Conservation (phyloP, 2,329 filamentous ascomycete genomes). For the Zalaria sp. region DNA sequence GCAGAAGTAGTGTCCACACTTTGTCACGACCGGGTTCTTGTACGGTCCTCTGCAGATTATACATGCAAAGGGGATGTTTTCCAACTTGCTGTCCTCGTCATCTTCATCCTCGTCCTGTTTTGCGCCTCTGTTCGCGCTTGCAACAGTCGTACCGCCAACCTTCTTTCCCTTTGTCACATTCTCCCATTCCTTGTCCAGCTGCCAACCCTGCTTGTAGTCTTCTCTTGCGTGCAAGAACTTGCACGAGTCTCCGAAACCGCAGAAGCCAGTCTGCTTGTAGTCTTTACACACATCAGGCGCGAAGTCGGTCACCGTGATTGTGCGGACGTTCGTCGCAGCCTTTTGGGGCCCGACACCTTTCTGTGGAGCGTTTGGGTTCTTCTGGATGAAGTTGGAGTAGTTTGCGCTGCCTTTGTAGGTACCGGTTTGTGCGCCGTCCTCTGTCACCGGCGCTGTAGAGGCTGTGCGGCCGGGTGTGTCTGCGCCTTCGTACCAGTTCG, state of each 20-base stretch:
- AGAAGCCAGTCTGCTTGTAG: constrained; percentile 67
- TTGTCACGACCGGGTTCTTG: constrained; percentile 67
- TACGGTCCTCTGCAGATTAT: constrained; percentile 73
- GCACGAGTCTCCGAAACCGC: constrained; percentile 64
- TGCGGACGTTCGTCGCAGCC: constrained; percentile 76
- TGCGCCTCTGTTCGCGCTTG: constrained; percentile 40
- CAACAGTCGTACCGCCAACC: constrained; percentile 36
- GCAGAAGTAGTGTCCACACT: constrained; percentile 94
- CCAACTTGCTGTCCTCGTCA: constrained; percentile 57
- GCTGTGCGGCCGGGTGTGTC: constrained; percentile 1
- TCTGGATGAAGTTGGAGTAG: constrained; percentile 61
- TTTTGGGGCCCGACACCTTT: constrained; percentile 74
- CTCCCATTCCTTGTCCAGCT: constrained; percentile 91
- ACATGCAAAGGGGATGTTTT: constrained; percentile 80
- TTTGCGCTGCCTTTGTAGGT: constrained; percentile 66
- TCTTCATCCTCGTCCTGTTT: constrained; percentile 34
- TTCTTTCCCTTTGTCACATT: constrained; percentile 49
- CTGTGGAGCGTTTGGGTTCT: constrained; percentile 57
- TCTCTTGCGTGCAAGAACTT: constrained; percentile 67
- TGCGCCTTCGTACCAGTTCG: constrained; percentile 74
- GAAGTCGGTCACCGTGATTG: constrained; percentile 80
- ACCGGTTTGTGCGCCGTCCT: constrained; percentile 33
- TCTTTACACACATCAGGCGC: constrained; percentile 93
- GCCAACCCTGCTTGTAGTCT: constrained; percentile 85
- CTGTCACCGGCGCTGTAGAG: constrained; percentile 1